phyloP scores from a whole-genome alignment of 176 grass and related monocot species.

The Pontederia paniculata region DNA sequence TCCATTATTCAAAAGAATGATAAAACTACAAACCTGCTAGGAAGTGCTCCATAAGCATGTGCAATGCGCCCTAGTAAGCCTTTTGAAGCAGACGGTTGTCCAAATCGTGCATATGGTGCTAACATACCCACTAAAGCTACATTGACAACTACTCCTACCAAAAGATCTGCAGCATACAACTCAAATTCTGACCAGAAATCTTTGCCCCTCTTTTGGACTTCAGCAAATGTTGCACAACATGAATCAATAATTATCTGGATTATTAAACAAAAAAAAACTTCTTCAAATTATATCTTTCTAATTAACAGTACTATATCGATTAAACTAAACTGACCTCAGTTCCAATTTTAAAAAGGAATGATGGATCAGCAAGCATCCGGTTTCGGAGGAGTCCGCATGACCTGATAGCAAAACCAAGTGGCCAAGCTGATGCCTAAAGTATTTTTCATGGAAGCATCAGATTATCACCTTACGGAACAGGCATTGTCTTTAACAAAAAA shows the following conservation, averaged over 20 bases:
- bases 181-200: conserved; percentile 97
- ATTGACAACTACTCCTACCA: conserved; percentile 90
- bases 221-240: conserved; percentile 74
- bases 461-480: not conserved
- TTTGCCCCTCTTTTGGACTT: conserved; percentile 87
- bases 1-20: too few relatives aligned
- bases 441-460: not conserved
- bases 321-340: conserved; percentile 34
- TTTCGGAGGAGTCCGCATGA: conserved; percentile 59
- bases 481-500: not conserved
- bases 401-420: conserved; percentile 46
- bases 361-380: conserved; percentile 83
- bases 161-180: conserved; percentile 79
- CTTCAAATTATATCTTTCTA: not conserved
- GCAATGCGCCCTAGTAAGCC: conserved; percentile 53
- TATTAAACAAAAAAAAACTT: conserved; percentile 1
- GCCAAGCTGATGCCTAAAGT: conserved; percentile 63
- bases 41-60: conserved; percentile 78
- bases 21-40: conserved; percentile 49
- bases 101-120: conserved; percentile 77
- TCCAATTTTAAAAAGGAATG: conserved; percentile 96
- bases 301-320: not conserved
- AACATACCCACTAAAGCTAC: conserved; percentile 92
- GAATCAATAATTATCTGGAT: conserved; percentile 89
- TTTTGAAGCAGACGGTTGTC: conserved; percentile 44